Percentiles rank a stretch among this genome's conserved stretches.
phyloP scores from a whole-genome alignment of 768 basidiomycete genomes.

The Trametes meyenii region DNA sequence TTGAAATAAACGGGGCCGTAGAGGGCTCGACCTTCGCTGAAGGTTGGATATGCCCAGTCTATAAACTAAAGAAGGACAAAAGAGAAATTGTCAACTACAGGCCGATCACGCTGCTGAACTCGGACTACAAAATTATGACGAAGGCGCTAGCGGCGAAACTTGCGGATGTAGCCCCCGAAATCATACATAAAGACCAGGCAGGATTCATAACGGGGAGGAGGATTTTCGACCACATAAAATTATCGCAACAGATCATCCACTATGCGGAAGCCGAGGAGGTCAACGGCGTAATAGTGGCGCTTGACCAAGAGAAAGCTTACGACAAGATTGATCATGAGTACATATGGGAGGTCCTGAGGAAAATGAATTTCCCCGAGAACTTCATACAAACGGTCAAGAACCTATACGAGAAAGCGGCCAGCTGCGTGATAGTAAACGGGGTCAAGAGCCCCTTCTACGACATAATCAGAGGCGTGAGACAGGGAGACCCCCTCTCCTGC shows the following conservation, averaged over 20 bases:
- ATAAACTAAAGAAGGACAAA: constrained; percentile 39
- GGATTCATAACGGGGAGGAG: constrained; percentile 40
- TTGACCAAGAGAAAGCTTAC: background rate
- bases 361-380: constrained; percentile 6
- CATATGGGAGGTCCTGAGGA: constrained; percentile 15
- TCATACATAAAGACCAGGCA: constrained; percentile 41
- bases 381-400: constrained; percentile 24
- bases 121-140: constrained; percentile 27
- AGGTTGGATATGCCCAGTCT: constrained; percentile 43
- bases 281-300: constrained; percentile 15
- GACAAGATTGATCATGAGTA: constrained; percentile 20
- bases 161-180: background rate
- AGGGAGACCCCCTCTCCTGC: constrained; percentile 41
- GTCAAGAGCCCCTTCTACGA: constrained; percentile 28
- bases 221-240: constrained; percentile 38
- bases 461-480: constrained; percentile 38
- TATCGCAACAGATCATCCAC: constrained; percentile 25
- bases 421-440: constrained; percentile 39
- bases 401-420: constrained; percentile 36
- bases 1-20: background rate
- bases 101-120: constrained; percentile 33
- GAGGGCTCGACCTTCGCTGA: constrained; percentile 25
- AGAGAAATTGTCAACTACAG: constrained; percentile 20
- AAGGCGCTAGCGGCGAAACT: constrained; percentile 30
- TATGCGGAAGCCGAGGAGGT: constrained; percentile 18